Conservation (phyloP, 345 rosid species). For the Geranium rotundifolium region DNA sequence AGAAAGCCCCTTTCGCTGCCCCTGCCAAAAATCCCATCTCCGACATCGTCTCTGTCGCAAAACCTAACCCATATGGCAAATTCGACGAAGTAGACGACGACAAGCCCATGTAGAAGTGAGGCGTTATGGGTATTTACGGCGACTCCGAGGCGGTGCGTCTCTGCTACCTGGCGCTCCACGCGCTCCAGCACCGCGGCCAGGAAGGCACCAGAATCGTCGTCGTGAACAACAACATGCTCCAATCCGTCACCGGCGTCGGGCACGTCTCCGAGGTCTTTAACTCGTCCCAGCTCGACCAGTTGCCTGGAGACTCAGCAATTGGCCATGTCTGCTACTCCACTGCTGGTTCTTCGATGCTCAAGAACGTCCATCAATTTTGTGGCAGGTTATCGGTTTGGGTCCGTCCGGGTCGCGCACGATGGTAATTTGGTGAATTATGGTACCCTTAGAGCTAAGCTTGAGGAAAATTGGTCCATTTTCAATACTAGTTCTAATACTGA, state of each 20-base stretch:
- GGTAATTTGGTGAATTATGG: constrained; percentile 83
- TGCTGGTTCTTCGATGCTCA: constrained; percentile 86
- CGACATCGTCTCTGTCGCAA: constrained; percentile 11
- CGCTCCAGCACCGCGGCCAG: constrained; percentile 95
- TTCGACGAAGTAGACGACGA: constrained; percentile 25
- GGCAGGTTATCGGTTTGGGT: constrained; percentile 81
- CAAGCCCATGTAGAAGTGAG: constrained; percentile 94
- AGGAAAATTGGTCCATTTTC: constrained; percentile 82
- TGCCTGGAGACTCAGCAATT: constrained; percentile 75
- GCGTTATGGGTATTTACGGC: constrained; percentile 87
- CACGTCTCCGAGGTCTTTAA: constrained; percentile 91
- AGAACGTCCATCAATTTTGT: constrained; percentile 98
- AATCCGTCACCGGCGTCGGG: constrained; percentile 86
- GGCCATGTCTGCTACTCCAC: constrained; percentile 97
- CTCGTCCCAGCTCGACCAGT: constrained; percentile 68
- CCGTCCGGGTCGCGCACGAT: constrained; percentile 92
- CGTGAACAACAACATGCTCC: constrained; percentile 53
- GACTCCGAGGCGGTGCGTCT: constrained; percentile 88
- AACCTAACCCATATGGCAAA: constrained; percentile 11
- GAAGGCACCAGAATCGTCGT: constrained; percentile 98
- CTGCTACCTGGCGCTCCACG: constrained; percentile 86
- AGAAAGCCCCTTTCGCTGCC: constrained; percentile 11
- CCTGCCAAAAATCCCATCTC: constrained; percentile 35
- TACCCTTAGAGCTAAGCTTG: constrained; percentile 56
- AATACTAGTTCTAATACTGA: constrained; percentile 93